phyloP scores from a whole-genome alignment of 306 rosid genomes.

The Dalbergia cochinchinensis region DNA sequence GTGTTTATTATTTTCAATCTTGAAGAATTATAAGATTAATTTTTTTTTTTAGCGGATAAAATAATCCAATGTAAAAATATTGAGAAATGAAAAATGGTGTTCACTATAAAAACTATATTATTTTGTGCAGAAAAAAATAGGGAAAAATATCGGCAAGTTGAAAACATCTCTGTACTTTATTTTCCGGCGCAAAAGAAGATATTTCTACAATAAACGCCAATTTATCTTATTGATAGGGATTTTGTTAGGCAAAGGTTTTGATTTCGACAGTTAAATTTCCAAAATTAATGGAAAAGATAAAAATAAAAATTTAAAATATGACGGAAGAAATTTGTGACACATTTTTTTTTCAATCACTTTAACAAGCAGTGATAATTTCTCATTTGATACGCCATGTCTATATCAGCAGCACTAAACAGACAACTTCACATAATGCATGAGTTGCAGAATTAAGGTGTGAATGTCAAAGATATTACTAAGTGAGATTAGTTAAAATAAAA shows the following conservation, averaged over 20 bases:
- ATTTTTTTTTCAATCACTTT: not conserved
- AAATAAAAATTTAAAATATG: not conserved
- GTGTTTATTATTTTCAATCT: too few species aligned
- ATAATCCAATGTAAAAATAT: too few species aligned
- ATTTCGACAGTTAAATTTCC: not conserved
- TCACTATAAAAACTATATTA: too few species aligned
- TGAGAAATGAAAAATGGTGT: too few species aligned
- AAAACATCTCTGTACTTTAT: conserved; percentile 10
- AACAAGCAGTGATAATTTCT: not conserved
- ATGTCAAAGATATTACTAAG: not conserved
- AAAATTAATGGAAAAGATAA: not conserved
- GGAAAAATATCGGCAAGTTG: conserved; percentile 10
- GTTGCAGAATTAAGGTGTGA: not conserved
- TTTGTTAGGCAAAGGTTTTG: not conserved
- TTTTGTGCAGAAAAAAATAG: not conserved
- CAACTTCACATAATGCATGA: not conserved
- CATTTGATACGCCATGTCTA: not conserved
- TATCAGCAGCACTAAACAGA: not conserved
- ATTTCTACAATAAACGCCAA: not conserved
- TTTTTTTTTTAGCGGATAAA: too few species aligned
- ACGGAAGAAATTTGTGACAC: not conserved
- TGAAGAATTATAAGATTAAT: too few species aligned
- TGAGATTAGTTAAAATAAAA: not conserved
- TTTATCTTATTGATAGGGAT: not conserved
- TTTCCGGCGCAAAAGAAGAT: not conserved